Evolutionary conservation across 768 basidiomycete genomes (phyloP), one percentile per base, ranked within the genome.

Genomic region (Mycena pura): DNA sequence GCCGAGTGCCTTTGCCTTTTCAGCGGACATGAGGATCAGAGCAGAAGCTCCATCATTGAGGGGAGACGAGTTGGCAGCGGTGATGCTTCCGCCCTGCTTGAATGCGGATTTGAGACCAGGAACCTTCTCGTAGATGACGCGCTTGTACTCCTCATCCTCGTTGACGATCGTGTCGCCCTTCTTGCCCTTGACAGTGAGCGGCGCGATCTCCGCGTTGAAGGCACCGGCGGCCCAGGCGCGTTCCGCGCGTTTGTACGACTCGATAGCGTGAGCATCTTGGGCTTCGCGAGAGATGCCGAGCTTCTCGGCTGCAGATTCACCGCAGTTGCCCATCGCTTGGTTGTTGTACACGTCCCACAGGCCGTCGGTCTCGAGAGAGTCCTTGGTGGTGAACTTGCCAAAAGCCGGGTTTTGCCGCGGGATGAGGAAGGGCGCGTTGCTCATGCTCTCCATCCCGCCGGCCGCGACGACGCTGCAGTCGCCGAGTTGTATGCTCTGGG

Each of bases 401-500:
- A 95, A 99, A 8, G 77, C 72, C 7, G 92, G 92, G 72, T 90
- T 92, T 52, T 87, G 83, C 41, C 93, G 91, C 41, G 92, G 91
- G 45, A 93, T 72, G 28, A 93, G 85, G 85, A 92, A 95, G 29
- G 97, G 97, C 48, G 95, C 95, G 69, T 98, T 92, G 74, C 93
- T 96, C 97, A 99, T 99, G 80, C 93, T 95, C 81, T 99, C 97
- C 94, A 95, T 97, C 62, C 97, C 97, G 67, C 97, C 97, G 57
- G 96, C 96, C 24, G 88, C 93, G 68, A 97, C 91, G 48, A 97
- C 85, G 38, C 78, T 86, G 60, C 91, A 88, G 73, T 96, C 88
- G 49, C 97, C 97, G 22, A 89, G 82, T 74, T 89, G 84, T 70
- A 99, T 94, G 69, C 84, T 86, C 80, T 99, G 97, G 25, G 94